Conservation (phyloP, 225 moss, liverwort and hornwort genomes). For the Polytrichum formosum region DNA sequence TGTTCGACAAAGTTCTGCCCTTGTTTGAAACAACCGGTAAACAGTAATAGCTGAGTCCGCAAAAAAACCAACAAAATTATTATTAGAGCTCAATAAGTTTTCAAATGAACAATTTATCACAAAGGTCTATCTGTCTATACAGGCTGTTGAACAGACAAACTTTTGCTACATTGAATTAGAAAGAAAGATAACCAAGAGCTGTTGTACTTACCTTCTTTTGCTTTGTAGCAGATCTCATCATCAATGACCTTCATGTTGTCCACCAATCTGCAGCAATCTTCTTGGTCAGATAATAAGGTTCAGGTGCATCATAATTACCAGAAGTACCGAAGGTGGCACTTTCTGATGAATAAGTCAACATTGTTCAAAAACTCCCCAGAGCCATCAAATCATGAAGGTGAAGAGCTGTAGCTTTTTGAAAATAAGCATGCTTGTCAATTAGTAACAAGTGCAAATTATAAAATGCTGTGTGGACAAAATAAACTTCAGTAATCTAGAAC, state of each 20-base stretch:
- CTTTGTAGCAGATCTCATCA: conserved; percentile 84
- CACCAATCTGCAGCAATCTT: conserved; percentile 57
- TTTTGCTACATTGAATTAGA: no score
- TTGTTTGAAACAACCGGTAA: conserved; percentile 75
- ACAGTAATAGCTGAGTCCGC: conserved; percentile 59
- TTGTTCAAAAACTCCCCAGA: no score
- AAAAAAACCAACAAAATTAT: conserved; percentile 4
- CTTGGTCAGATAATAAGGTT: neutral
- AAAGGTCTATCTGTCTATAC: neutral
- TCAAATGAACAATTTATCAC: conserved; percentile 9
- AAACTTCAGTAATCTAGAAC: neutral
- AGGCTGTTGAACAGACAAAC: no score
- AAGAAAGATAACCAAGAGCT: neutral
- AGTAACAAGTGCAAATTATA: no score
- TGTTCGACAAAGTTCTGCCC: conserved; percentile 77
- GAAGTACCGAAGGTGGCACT: no score
- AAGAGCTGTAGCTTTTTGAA: no score
- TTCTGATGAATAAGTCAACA: no score
- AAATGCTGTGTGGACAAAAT: no score
- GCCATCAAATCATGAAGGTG: no score
- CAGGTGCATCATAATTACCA: no score
- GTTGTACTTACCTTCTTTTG: conserved; percentile 66
- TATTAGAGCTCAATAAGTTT: conserved; percentile 18
- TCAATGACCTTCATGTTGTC: conserved; percentile 93
- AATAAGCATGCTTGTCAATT: no score